Evolutionary conservation across 192 early-diverging fungal genomes (phyloP), one percentile per base, ranked within the genome.

Genomic region (Backusella liffmaniae): DNA sequence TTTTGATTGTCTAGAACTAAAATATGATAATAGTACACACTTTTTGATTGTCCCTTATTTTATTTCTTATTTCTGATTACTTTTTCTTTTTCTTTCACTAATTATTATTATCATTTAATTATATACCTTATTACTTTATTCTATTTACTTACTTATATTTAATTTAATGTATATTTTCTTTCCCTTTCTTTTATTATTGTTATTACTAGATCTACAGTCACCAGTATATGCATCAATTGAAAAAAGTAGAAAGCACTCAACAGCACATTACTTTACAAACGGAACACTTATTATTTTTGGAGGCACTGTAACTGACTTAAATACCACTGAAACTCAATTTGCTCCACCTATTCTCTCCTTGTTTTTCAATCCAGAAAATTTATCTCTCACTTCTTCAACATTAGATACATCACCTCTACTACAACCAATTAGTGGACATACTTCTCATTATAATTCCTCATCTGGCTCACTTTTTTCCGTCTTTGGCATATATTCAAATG

Each of bases 191-290:
- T 49, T 49, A n/a, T 16, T 49, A 18, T 26, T 62, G 12, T 13
- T 62, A 62, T 26, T 62, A 13, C 8, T 62, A 62, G 12, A 62
- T 29, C n/a, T 62, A 62, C 56, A 26, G 3, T 62, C 56, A 13
- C 23, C 26, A 26, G 56, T 62, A 62, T 29, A 29, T 62, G 56
- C 56, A 62, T 29, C 56, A 62, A 26, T 62, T 12, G 56, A 12
- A 62, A 23, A 62, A 62, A 21, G 67, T n/a, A 37, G 67, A 36
- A 69, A 69, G 67, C 4, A 39, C n/a, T 69, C 67, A 21, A 69
- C 67, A 23, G 67, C 67, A n/a, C 37, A 69, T 69, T 69, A 36
- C 8, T 69, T 69, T 41, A 3, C 16, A 37, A 69, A 69, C 36
- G 35, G 35, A 12, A 69, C 67, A 36, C 35, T 69, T 10, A 41